These are phyloP conservation scores for Aspergillus sp. DNA, from an alignment of 2,329 filamentous ascomycete genomes.

Conservation along the genomic window DNA sequence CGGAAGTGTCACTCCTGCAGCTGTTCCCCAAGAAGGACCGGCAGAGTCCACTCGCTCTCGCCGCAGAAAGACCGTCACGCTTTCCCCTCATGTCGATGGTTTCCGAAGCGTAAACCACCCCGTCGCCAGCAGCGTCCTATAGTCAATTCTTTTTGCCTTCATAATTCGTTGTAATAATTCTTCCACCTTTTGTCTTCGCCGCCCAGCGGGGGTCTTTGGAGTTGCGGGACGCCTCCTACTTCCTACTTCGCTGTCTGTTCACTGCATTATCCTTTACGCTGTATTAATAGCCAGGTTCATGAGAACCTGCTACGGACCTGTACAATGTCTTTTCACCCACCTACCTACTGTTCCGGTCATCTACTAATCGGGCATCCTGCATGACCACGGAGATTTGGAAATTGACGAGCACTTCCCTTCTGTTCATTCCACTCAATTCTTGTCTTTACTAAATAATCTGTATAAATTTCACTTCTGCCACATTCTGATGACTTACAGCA, in stretches of 20 bases:
- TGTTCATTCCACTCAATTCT: background rate
- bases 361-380: background rate
- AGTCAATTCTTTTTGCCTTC: slow-evolving; percentile 11
- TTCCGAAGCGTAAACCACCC: slow-evolving; percentile 41
- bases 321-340: background rate
- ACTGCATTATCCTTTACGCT: slow-evolving; percentile 21
- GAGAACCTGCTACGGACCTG: background rate
- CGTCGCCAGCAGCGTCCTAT: slow-evolving; percentile 44
- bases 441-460: background rate
- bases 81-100: slow-evolving; percentile 34
- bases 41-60: slow-evolving; percentile 32
- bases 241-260: slow-evolving; percentile 19
- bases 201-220: slow-evolving; percentile 19
- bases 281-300: slow-evolving; percentile 36
- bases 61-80: slow-evolving; percentile 37
- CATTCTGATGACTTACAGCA: background rate
- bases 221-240: slow-evolving; percentile 36
- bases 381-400: background rate
- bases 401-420: background rate
- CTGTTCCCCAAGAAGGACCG: slow-evolving; percentile 29
- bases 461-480: background rate
- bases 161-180: slow-evolving; percentile 2
- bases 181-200: background rate
- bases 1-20: slow-evolving; percentile 21
- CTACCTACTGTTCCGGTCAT: background rate